Evolutionary conservation across 2,329 filamentous ascomycete species (phyloP), one percentile per base, ranked within the genome.

Genomic region (Monosporascus sp.): DNA sequence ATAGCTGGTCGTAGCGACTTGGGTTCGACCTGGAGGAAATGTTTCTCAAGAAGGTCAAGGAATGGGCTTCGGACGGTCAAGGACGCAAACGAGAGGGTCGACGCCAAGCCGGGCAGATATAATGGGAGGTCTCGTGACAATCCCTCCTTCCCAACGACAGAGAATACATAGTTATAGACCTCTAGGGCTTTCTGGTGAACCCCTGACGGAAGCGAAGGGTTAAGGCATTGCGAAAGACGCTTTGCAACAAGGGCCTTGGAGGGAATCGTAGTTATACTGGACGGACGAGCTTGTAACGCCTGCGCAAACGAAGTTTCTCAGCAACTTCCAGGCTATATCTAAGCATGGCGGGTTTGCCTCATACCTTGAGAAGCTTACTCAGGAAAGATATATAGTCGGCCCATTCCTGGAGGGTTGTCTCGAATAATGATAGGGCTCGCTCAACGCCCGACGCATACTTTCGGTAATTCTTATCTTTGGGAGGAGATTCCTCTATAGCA

Each of bases 381-480:
- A 99, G 76, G 69, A 97, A 99, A 18, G 93, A 96, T 65, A 99
- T 99, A 69, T 99, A 99, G 74, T 99, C 94, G 48, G 95, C 94
- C 94, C 94, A 99, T 84, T 99, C 94, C 73, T 97, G 91, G 62
- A 97, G 79, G 31, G 91, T 86, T 17, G 90, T 92, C 68, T 99
- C 94, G 75, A 97, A 99, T 37, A 96, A 79, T 46, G 88, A 83
- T 57, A 99, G 80, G 37, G 91, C 89, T 70, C 91, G 85, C 66
- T 97, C 93, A 60, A 99, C 86, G 54, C 85, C 88, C 48, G 87
- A 84, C 45, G 91, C 91, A 82, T 97, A 99, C 70, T 92, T 88
- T 60, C 92, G 90, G 69, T 90, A 93, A 51, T 79, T 71, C 69
- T 87, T 87, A 71, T 87, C 84, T 68, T 83, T 85, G 44, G 72